phyloP scores from a whole-genome alignment of 345 rosid species.

The Barbarea vulgaris region DNA sequence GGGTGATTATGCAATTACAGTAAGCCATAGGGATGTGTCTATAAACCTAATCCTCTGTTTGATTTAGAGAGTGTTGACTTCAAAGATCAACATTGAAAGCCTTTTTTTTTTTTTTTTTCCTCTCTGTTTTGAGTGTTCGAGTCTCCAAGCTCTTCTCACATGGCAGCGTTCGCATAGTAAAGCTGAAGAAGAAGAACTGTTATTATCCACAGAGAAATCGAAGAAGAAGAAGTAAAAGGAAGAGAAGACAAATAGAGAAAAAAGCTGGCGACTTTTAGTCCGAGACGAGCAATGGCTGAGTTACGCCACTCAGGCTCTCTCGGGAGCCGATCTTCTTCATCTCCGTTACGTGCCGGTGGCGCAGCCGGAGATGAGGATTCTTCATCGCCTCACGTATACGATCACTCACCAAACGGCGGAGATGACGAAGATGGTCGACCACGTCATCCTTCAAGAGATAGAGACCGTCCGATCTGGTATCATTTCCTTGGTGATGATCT shows the following conservation, averaged over 20 bases:
- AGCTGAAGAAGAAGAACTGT: slow-evolving; percentile 30
- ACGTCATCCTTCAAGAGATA: slow-evolving; percentile 73
- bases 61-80: slow-evolving; percentile 30
- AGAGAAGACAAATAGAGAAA: not conserved
- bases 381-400: slow-evolving; percentile 79
- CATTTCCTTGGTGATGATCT: slow-evolving; percentile 73
- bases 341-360: slow-evolving; percentile 67
- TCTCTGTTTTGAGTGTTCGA: slow-evolving; percentile 9
- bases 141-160: slow-evolving; percentile 38
- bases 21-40: not conserved
- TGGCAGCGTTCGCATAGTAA: slow-evolving; percentile 29
- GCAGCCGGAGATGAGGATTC: slow-evolving; percentile 62
- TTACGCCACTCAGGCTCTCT: slow-evolving; percentile 89
- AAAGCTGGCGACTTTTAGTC: slow-evolving; percentile 64
- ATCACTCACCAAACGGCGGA: slow-evolving; percentile 42
- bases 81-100: not conserved
- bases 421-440: slow-evolving; percentile 58
- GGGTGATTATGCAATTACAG: not conserved
- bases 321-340: slow-evolving; percentile 81
- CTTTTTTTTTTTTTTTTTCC: not conserved
- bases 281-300: slow-evolving; percentile 89
- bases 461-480: slow-evolving; percentile 76
- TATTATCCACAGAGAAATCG: not conserved
- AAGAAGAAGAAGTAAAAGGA: not conserved
- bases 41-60: not conserved